Evolutionary conservation across 768 basidiomycete genomes (phyloP).

Genomic region (Trametes punicea): DNA sequence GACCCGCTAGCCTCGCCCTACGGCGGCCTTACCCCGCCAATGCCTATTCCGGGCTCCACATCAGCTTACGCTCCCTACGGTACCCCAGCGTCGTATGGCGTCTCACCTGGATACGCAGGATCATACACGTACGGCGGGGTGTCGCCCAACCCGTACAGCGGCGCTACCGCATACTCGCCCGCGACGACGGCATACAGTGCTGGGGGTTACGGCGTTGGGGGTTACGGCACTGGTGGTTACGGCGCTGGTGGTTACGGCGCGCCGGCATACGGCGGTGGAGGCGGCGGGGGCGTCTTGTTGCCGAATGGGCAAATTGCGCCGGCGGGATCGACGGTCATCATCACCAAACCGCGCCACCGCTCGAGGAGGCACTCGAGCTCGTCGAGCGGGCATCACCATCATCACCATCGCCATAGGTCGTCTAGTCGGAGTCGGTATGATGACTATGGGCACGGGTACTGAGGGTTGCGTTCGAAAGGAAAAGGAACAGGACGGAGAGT

Average conservation of each 20-base stretch:
- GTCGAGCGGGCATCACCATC: constrained; percentile 15
- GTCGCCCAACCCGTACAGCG: constrained; percentile 13
- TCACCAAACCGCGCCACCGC: constrained; percentile 13
- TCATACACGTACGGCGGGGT: constrained; percentile 13
- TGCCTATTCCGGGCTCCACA: constrained; percentile 14
- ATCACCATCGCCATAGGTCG: constrained; percentile 17
- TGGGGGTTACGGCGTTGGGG: background rate
- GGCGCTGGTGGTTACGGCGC: background rate
- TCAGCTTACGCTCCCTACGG: background rate
- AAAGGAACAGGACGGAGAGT: no score
- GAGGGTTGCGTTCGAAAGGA: background rate
- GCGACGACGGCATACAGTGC: background rate
- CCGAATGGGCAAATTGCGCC: constrained; percentile 11
- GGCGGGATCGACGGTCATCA: constrained; percentile 26
- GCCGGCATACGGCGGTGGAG: background rate
- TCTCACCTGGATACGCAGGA: background rate
- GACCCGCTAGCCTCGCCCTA: constrained; percentile 2
- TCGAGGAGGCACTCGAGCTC: constrained; percentile 15
- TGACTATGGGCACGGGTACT: constrained; percentile 7
- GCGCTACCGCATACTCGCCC: background rate
- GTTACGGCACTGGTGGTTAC: background rate
- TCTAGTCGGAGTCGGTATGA: constrained; percentile 3
- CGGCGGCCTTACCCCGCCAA: background rate
- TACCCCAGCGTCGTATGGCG: constrained; percentile 7
- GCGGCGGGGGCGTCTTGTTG: constrained; percentile 3